Conservation (phyloP, 2,329 filamentous ascomycete species). For the Botrytis medusae region DNA sequence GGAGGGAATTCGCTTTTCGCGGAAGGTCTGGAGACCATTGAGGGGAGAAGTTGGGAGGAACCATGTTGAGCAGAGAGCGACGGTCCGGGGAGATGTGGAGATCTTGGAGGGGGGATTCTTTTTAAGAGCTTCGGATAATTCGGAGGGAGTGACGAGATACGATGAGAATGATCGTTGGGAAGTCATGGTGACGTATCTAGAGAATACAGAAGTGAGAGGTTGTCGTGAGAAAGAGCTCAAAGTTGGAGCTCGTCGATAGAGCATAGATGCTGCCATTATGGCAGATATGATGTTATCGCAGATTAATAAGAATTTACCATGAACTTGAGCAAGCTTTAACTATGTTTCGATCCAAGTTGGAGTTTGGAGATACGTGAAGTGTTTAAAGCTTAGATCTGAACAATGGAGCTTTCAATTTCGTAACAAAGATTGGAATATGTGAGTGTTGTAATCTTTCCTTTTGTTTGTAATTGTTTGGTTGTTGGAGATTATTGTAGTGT, state of each 20-base stretch:
- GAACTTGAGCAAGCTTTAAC: neutral
- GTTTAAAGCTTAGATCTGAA: neutral
- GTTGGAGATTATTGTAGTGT: neutral
- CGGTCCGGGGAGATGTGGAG: slow-evolving; percentile 76
- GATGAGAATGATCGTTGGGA: slow-evolving; percentile 37
- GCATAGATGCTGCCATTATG: slow-evolving; percentile 35
- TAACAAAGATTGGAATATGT: slow-evolving; percentile 2
- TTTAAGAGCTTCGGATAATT: slow-evolving; percentile 78
- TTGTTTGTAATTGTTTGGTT: neutral
- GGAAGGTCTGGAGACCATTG: slow-evolving; percentile 77
- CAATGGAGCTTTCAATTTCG: neutral
- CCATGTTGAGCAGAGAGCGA: slow-evolving; percentile 92
- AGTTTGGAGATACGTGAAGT: neutral
- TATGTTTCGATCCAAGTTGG: no score
- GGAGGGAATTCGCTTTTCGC: slow-evolving; percentile 78
- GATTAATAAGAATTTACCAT: slow-evolving; percentile 1
- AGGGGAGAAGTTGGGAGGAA: slow-evolving; percentile 92
- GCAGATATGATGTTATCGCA: slow-evolving; percentile 27
- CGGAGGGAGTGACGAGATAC: slow-evolving; percentile 82
- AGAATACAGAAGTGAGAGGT: slow-evolving; percentile 9
- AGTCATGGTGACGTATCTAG: slow-evolving; percentile 14
- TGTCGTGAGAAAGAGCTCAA: slow-evolving; percentile 23
- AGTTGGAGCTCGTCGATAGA: slow-evolving; percentile 28
- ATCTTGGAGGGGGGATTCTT: slow-evolving; percentile 78
- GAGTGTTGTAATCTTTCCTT: neutral